These are phyloP conservation scores for Boletus edulis DNA, from an alignment of 768 basidiomycete species.

Conservation along the genomic window DNA sequence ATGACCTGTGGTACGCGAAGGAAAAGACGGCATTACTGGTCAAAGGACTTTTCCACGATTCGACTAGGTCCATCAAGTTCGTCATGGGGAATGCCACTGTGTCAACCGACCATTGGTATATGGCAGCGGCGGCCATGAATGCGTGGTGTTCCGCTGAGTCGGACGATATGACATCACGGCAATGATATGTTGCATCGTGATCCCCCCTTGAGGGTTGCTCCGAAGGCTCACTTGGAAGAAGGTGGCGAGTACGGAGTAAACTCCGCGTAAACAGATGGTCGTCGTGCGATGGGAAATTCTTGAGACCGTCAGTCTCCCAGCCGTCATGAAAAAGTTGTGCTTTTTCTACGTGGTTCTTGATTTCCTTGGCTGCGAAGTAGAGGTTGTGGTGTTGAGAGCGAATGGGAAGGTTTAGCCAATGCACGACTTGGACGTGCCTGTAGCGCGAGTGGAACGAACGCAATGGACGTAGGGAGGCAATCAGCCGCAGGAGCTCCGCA, in stretches of 20 bases:
- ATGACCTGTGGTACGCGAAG: constrained; percentile 26
- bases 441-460: constrained; percentile 37
- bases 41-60: not conserved
- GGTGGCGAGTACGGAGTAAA: constrained; percentile 2
- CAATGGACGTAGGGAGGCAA: constrained; percentile 33
- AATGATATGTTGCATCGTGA: constrained; percentile 5
- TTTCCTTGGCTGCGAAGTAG: constrained; percentile 15
- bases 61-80: constrained; percentile 9
- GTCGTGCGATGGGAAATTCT: not conserved
- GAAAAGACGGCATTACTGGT: not conserved
- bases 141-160: constrained; percentile 1
- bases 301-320: constrained; percentile 1
- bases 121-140: not conserved
- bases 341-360: constrained; percentile 27
- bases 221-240: constrained; percentile 10
- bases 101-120: constrained; percentile 2
- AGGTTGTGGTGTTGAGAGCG: constrained; percentile 32
- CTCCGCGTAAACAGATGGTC: constrained; percentile 17
- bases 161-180: not conserved
- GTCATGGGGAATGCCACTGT: not conserved
- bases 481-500: constrained; percentile 30
- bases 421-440: constrained; percentile 10
- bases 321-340: constrained; percentile 4
- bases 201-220: not conserved
- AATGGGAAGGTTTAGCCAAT: constrained; percentile 6